Evolutionary conservation across 208 protist genomes (phyloP).

Genomic region (Leishmania gerbilli): DNA sequence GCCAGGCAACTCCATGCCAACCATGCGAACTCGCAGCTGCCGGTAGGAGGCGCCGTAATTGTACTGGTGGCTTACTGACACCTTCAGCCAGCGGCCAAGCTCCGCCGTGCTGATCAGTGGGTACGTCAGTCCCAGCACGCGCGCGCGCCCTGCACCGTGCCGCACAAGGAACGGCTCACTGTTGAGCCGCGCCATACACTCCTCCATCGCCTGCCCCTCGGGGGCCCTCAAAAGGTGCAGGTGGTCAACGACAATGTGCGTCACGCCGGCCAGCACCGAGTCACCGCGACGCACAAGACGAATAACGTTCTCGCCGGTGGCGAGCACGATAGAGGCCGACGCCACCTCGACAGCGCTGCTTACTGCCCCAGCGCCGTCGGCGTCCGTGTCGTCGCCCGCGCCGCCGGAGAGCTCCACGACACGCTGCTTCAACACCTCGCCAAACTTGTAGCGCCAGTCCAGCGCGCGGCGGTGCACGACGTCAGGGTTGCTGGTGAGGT

Average conservation of each 20-base stretch:
- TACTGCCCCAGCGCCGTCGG: neutral
- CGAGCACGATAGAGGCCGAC: slow-evolving; percentile 62
- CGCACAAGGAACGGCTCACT: slow-evolving; percentile 63
- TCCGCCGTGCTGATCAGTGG: slow-evolving; percentile 82
- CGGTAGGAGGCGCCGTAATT: slow-evolving; percentile 84
- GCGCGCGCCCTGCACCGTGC: slow-evolving; percentile 48
- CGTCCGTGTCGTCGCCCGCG: neutral
- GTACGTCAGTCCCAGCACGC: slow-evolving; percentile 85
- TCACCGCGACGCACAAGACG: slow-evolving; percentile 52
- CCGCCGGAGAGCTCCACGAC: slow-evolving; percentile 48
- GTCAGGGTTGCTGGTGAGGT: slow-evolving; percentile 75
- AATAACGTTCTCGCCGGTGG: slow-evolving; percentile 50
- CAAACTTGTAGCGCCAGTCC: slow-evolving; percentile 87
- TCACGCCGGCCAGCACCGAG: slow-evolving; percentile 51
- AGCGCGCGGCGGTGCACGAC: slow-evolving; percentile 72
- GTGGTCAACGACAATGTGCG: slow-evolving; percentile 84
- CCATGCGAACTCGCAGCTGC: slow-evolving; percentile 66
- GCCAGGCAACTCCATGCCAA: slow-evolving; percentile 55
- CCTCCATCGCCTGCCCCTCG: slow-evolving; percentile 81
- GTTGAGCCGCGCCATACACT: slow-evolving; percentile 82
- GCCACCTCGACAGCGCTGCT: slow-evolving; percentile 25
- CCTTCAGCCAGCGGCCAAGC: slow-evolving; percentile 84
- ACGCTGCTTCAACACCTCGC: slow-evolving; percentile 58
- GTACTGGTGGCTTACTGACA: slow-evolving; percentile 58
- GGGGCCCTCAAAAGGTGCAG: slow-evolving; percentile 76